Evolutionary conservation across 352 stramenopile species (phyloP), one percentile per base, ranked within the genome.

Genomic region (Phytophthora meadii): DNA sequence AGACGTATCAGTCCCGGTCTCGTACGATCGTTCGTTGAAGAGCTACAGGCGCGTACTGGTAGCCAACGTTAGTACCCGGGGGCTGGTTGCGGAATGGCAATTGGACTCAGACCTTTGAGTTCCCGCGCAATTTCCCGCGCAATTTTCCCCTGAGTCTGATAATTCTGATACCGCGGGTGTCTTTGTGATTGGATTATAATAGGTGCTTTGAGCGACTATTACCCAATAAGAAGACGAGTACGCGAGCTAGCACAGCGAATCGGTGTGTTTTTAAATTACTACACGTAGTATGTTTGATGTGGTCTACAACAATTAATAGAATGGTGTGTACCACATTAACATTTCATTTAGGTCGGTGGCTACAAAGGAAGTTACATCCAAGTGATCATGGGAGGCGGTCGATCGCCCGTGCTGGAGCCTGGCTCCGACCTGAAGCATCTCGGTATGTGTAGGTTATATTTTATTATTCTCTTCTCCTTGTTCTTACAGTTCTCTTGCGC

Each of bases 381-480:
- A 36, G 30, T 36, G 30, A 41, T 11, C 40, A 86, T 84, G 74
- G 61, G 74, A 12, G 77, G 83, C 60, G 63, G 61, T 71, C 66
- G 61, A 37, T 82, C 74, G 57, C 69, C 75, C 11, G 62, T 86
- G 51, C 68, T 86, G 17, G 74, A 76, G 59, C 74, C 74, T 10
- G 65, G 65, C 37, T 64, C 63, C 1, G 74, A 86, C 48, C 75
- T 86, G 40, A 82, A 84, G 55, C 62, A 81, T 11, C 72, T 83
- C 56, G 77, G 77, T 85, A 58, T 40, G 65, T 71, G 17, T 2
- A 40, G 7, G 22, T 4, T 0, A 30, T 30, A 6, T 47, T 9
- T 2, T 34, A 0, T 51, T 25, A 1, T 36, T 36, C 30, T 36
- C 30, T 36, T 51, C 4, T 36, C 6, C 5, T 34, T 36, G 3